These are phyloP conservation scores for Friedmanniomyces endolithicus DNA, from an alignment of 495 filamentous ascomycete species.

Conservation along the genomic window DNA sequence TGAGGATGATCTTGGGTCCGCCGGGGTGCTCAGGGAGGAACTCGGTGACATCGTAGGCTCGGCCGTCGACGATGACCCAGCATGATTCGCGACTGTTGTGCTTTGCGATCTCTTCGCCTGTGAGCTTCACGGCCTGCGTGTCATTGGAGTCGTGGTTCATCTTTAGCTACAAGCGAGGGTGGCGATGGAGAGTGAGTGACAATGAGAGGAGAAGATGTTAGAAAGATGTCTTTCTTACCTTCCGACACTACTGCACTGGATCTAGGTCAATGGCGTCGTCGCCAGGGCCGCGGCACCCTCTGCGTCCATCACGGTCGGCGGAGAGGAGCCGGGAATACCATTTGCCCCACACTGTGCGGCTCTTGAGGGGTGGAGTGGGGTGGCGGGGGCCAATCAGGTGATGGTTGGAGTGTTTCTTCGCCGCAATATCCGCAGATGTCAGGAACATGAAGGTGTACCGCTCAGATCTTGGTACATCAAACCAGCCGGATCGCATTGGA, in stretches of 20 bases:
- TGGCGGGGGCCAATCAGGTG: background rate
- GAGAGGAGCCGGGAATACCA: background rate
- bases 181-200: background rate
- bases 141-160: conserved; percentile 30
- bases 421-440: background rate
- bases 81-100: conserved; percentile 58
- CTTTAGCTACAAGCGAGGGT: background rate
- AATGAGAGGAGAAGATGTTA: background rate
- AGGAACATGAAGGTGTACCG: background rate
- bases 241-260: background rate
- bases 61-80: conserved; percentile 68
- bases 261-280: background rate
- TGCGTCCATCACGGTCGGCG: background rate
- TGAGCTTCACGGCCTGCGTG: conserved; percentile 35
- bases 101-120: conserved; percentile 51
- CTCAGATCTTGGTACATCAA: background rate
- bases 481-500: too few relatives aligned
- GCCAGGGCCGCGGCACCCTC: background rate
- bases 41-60: conserved; percentile 72
- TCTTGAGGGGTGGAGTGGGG: background rate
- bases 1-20: conserved; percentile 64
- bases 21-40: conserved; percentile 57
- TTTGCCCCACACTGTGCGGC: background rate
- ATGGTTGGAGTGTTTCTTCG: background rate
- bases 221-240: background rate